These are phyloP conservation scores for Cochlearia excelsa DNA, from an alignment of 345 rosid genomes.

Conservation along the genomic window DNA sequence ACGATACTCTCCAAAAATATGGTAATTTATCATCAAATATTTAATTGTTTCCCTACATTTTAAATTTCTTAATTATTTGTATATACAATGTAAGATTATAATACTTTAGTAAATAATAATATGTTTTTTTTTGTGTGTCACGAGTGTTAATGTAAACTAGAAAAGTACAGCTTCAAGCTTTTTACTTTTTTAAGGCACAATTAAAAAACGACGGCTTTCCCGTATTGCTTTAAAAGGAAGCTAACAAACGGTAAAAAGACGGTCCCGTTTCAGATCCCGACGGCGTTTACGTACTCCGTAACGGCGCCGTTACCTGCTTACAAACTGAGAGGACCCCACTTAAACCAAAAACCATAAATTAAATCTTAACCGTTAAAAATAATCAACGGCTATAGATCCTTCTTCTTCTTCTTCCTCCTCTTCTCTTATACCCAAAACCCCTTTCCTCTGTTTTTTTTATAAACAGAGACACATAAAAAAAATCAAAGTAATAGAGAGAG, in stretches of 20 bases:
- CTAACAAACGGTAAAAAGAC: constrained; percentile 29
- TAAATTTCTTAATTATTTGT: too few relatives aligned
- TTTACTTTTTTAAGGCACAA: neutral
- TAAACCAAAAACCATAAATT: neutral
- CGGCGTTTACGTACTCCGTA: constrained; percentile 33
- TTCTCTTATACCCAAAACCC: constrained; percentile 29
- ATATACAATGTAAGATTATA: too few relatives aligned
- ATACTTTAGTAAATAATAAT: too few relatives aligned
- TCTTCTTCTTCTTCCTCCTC: constrained; percentile 11
- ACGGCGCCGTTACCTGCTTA: constrained; percentile 34
- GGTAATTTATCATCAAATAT: too few relatives aligned
- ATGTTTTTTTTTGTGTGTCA: too few relatives aligned
- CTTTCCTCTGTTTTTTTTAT: constrained; percentile 16
- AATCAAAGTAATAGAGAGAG: constrained; percentile 13
- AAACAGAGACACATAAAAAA: too few relatives aligned
- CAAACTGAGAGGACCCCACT: constrained; percentile 32
- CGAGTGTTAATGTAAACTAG: neutral
- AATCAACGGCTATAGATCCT: constrained; percentile 36
- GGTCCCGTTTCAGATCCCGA: constrained; percentile 32
- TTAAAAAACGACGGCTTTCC: neutral
- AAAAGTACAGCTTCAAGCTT: too few relatives aligned
- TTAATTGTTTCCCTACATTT: too few relatives aligned
- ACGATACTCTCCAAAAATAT: too few relatives aligned
- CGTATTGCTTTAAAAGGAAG: constrained; percentile 30
- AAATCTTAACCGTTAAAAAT: constrained; percentile 39